Evolutionary conservation across 1,139 yeast species (phyloP).

Genomic region (Diutina ranongensis): DNA sequence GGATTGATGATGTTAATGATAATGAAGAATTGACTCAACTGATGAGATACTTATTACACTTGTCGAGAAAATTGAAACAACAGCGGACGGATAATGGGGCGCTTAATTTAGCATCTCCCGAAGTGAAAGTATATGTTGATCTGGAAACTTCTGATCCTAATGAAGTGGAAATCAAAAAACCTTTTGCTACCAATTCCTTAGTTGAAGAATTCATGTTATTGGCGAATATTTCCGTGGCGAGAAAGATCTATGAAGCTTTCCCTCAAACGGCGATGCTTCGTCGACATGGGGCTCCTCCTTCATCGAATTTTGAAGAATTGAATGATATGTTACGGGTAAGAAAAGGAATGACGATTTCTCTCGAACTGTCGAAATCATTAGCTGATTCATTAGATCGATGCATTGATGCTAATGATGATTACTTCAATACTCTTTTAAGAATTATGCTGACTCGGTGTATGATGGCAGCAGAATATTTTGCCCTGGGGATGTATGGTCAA

Average conservation of each 20-base stretch:
- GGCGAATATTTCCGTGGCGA: constrained; percentile 93
- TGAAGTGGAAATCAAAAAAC: constrained; percentile 84
- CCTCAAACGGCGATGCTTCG: constrained; percentile 98
- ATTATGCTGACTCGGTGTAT: constrained; percentile 98
- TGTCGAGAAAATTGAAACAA: constrained; percentile 79
- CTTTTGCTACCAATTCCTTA: constrained; percentile 83
- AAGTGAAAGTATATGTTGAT: constrained; percentile 94
- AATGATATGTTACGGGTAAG: constrained; percentile 85
- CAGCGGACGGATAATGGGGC: constrained; percentile 93
- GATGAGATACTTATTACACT: constrained; percentile 66
- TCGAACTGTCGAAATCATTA: constrained; percentile 80
- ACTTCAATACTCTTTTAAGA: constrained; percentile 86
- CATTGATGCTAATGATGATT: constrained; percentile 70
- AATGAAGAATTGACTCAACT: constrained; percentile 81
- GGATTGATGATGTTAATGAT: constrained; percentile 74
- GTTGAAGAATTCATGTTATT: constrained; percentile 98
- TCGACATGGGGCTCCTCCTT: constrained; percentile 95
- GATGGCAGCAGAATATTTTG: constrained; percentile 98
- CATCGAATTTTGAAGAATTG: constrained; percentile 78
- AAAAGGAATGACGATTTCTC: constrained; percentile 65
- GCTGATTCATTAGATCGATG: constrained; percentile 93
- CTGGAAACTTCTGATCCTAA: constrained; percentile 96
- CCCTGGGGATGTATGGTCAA: constrained; percentile 84
- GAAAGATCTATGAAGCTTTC: constrained; percentile 80
- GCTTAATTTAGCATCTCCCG: constrained; percentile 92